Evolutionary conservation across 768 basidiomycete genomes (phyloP), one percentile per base, ranked within the genome.

Genomic region (Termitomyces sp.): DNA sequence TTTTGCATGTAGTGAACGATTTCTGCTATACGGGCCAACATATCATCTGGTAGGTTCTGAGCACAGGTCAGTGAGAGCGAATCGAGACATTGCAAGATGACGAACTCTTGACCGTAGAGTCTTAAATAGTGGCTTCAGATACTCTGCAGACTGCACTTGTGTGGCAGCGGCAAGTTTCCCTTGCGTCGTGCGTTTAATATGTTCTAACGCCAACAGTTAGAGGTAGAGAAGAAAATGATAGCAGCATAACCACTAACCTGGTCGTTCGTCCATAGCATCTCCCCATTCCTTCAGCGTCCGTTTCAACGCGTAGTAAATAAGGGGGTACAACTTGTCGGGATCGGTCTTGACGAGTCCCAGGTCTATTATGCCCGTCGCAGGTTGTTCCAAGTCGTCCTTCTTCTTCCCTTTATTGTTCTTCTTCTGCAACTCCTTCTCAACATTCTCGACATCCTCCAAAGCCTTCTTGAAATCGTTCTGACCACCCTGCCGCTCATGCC

Each of bases 1-100:
- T 84, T 89, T 71, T 99, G 97, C 94, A 97, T 96, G 73, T 94
- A 76, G 68, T 98, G 91, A 7, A 98, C 91, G 53, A 99, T 95
- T 72, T 99, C 95, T 14, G 93, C 88, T 59, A 94, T 89, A 43
- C 89, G 86, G 40, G 78, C 79, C 53, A 99, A 78, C 76, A 99
- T 87, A 65, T 98, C 96, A 12, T 82, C 72, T 10, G 91, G 89
- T 14, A 98, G 78, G 33, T 81, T 88, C 92, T 90, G 56, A 9
- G 16, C 18, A 42, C 7, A 27, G n/a, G 32, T 58, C 32, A 48
- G 34, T 22, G 52, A 40, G 46, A 47, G 30, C 32, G 22, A 18
- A 48, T 51, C 20, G 47, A 43, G 36, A 26, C 20, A 27, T 47
- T n/a, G 27, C 36, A 18, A 30, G 20, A 14, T 30, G n/a, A 79